Base-by-base conservation (phyloP, 345 rosid genomes). In the Heritiera littoralis region DNA sequence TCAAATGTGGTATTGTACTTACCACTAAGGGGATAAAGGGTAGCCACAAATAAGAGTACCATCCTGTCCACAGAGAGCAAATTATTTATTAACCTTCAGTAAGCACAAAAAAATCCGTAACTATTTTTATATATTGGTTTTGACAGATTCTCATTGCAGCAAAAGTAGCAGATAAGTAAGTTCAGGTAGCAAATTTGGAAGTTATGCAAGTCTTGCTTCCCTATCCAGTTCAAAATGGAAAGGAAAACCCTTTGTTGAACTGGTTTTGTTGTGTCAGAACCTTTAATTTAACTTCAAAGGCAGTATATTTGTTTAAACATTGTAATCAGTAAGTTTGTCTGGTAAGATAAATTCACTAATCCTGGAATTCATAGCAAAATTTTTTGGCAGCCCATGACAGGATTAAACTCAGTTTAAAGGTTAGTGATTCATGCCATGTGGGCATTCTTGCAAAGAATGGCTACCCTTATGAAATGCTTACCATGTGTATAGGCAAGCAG, bases 21-120 rank as follows among this genome's bases (percentile, higher is more conserved):
- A 96, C 99, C 80, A 92, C 0, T 77, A 96, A 81, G 23, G 99
- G 94, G 74, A 94, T 46, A 73, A 93, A 92, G 18, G 99, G 99
- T 48, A 94, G 68, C 99, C 99, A 96, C 0, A 86, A 83, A 77
- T 89, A 87, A 14, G 99, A 83, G 63, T 63, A 46, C 92, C 86
- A 89, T 83, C 97, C 98, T 96, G 89, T 64, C 17, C 46, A 55
- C 65, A 69, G 18, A 59, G 35, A 67, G 38, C 75, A 8, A 32
- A 41, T 77, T 54, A 40, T 6, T 0, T 35, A 43, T 78, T 14
- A 55, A 15, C 72, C 46, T 65, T 71, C 52, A 56, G 17, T 41
- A 18, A 17, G 30, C 51, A 38, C 15, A 5, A 48, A 20, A 48
- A 48, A 48, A 41, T 41, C 30, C 12, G 3, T n/a, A 10, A 69